A percentile compares a stretch with the other conserved stretches of the same genome.
These are phyloP conservation scores for Leonotis leonurus DNA, from an alignment of 257 asterid genomes.

Conservation along the genomic window DNA sequence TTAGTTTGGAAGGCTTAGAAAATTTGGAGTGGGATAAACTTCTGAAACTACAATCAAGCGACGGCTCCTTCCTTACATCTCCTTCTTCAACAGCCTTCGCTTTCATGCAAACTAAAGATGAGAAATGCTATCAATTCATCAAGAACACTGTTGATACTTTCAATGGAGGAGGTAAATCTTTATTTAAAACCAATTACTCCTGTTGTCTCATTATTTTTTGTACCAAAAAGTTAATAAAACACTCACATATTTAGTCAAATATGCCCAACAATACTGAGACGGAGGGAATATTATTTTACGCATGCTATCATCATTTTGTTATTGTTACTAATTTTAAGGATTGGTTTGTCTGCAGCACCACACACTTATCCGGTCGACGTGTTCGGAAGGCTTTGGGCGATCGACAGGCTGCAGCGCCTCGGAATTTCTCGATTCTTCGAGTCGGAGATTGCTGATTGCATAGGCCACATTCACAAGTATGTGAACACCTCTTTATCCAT, in stretches of 20 bases:
- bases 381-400: constrained; percentile 47
- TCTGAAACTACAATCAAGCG: constrained; percentile 31
- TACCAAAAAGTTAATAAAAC: no score
- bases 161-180: constrained; percentile 42
- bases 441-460: constrained; percentile 27
- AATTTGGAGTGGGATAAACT: constrained; percentile 45
- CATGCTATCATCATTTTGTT: no score
- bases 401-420: constrained; percentile 50
- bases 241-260: no score
- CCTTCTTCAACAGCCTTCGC: constrained; percentile 56
- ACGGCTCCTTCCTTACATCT: constrained; percentile 54
- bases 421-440: constrained; percentile 43
- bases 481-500: background rate
- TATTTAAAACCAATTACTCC: no score
- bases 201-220: no score
- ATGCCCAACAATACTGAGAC: no score
- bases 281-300: no score
- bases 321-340: no score
- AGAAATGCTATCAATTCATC: constrained; percentile 29
- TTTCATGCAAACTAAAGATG: constrained; percentile 38
- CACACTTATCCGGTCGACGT: constrained; percentile 40
- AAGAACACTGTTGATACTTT: constrained; percentile 15
- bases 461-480: constrained; percentile 35
- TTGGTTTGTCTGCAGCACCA: constrained; percentile 33
- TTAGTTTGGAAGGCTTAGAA: constrained; percentile 41